Evolutionary conservation across 2,329 filamentous ascomycete species (phyloP).

Genomic region (Cordyceps fumosorosea): DNA sequence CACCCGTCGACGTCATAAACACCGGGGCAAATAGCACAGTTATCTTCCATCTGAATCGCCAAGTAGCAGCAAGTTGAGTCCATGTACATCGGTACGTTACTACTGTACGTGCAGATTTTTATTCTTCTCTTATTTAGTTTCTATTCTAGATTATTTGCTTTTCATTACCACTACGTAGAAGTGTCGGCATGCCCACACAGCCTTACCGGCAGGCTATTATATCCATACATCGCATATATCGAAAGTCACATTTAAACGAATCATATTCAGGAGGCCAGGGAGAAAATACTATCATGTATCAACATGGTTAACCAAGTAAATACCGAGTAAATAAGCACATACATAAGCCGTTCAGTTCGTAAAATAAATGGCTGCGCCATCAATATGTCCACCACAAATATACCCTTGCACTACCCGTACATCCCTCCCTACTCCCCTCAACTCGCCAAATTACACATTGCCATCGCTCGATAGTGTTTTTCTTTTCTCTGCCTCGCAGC

Average conservation of each 20-base stretch:
- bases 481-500: neutral
- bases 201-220: too few species aligned
- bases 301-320: conserved; percentile 1
- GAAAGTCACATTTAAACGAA: neutral
- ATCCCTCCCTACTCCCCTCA: neutral
- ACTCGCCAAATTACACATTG: neutral
- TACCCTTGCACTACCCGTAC: neutral
- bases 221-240: neutral
- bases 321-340: conserved; percentile 4
- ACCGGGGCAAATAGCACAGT: conserved; percentile 3
- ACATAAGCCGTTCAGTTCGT: conserved; percentile 10
- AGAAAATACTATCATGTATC: neutral
- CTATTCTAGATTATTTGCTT: neutral
- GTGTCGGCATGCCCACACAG: too few species aligned
- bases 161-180: neutral
- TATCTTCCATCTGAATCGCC: neutral
- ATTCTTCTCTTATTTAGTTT: neutral
- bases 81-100: neutral
- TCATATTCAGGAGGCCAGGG: neutral
- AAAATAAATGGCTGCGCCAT: conserved; percentile 9
- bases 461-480: neutral
- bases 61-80: neutral
- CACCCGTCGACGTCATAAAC: conserved; percentile 10
- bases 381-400: conserved; percentile 4
- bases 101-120: neutral